Evolutionary conservation across 257 asterid genomes (phyloP), one percentile per base, ranked within the genome.

Genomic region (Primulina tabacum): DNA sequence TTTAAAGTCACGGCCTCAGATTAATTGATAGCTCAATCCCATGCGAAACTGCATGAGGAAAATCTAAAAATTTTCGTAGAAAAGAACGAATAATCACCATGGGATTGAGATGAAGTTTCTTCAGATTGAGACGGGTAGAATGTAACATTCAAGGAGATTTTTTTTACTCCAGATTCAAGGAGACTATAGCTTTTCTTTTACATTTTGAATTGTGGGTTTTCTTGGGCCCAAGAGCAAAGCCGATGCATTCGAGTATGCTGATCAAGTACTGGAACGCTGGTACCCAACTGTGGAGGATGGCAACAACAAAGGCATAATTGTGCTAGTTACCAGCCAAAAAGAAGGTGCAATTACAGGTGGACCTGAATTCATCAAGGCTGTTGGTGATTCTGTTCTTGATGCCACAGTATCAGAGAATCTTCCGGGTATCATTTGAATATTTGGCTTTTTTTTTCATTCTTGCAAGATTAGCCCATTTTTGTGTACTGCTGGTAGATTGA

Each of bases 311-410:
- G 99, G 99, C 58, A 86, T 91, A 80, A 87, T 91, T n/a, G 96
- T 94, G 78, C 98, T 94, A 17, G 82, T 94, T 53, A 94, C 99
- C 75, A 91, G 96, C 72, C 99, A 94, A 81, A 94, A 94, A 69
- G 99, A 94, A 86, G 99, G 98, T 3, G 99, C 99, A 17, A 81
- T 94, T 69, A 94, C 97, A 0, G 99, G 99, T 60, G 99, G 99
- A 21, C 99, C 99, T 67, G 93, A 85, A 9, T 94, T 94, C 75
- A 71, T 89, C 70, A 65, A 88, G 75, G 96, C 99, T 68, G 96
- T 91, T 65, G 98, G 98, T 67, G 99, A 91, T 72, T 68, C 93
- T 33, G 52, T 94, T 78, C 99, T 94, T 69, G 99, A 94, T 84
- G 84, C 95, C 77, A 82, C 95, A 53, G 97, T 91, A 29, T 85